Conservation (phyloP, 2,329 filamentous ascomycete genomes). For the Beauveria sp. region DNA sequence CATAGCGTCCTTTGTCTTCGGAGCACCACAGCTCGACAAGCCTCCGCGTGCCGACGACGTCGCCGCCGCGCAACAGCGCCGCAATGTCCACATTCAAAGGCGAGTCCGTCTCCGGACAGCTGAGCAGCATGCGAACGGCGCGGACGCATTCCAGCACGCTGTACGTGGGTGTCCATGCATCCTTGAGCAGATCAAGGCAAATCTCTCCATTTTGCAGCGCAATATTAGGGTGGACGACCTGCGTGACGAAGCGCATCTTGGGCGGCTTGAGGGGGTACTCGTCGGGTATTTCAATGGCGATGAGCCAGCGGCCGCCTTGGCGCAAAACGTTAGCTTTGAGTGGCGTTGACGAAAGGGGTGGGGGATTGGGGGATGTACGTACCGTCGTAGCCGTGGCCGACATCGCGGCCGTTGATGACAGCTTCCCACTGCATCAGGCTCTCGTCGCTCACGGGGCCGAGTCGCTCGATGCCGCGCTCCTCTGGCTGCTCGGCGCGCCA, state of each 20-base stretch:
- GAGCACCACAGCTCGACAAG: constrained; percentile 65
- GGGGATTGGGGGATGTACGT: constrained; percentile 14
- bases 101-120: constrained; percentile 61
- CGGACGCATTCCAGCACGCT: constrained; percentile 69
- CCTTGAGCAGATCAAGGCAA: constrained; percentile 78
- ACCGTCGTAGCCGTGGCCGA: constrained; percentile 52
- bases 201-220: constrained; percentile 72
- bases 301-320: constrained; percentile 67
- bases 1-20: constrained; percentile 28
- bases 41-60: constrained; percentile 58
- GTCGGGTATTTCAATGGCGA: constrained; percentile 66
- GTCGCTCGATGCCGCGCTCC: constrained; percentile 50
- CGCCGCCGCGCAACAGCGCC: constrained; percentile 59
- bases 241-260: constrained; percentile 71
- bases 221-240: constrained; percentile 78
- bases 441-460: constrained; percentile 47
- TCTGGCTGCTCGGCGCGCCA: constrained; percentile 42
- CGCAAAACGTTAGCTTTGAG: not conserved
- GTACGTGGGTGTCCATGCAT: constrained; percentile 79
- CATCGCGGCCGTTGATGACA: constrained; percentile 50
- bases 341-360: not conserved
- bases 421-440: constrained; percentile 52
- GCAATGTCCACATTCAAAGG: constrained; percentile 76
- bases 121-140: constrained; percentile 59
- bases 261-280: constrained; percentile 77